Base-by-base conservation (phyloP, 192 early-diverging fungal species). In the Cetraspora pellucida region DNA sequence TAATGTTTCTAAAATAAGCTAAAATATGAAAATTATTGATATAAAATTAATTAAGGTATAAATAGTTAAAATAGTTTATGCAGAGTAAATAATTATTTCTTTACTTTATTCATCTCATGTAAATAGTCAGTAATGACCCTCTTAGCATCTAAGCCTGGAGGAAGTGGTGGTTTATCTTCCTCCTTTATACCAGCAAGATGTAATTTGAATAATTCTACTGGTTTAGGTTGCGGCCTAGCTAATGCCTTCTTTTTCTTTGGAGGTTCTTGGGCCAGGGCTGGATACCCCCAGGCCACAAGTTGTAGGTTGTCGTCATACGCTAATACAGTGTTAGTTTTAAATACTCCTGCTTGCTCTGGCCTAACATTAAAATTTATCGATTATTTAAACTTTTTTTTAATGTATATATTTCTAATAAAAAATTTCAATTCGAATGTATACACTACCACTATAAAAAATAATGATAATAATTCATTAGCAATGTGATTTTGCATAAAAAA, bases 41-140 rank as follows among this genome's bases (percentile, higher is more conserved):
- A 30, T 28, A 31, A 21, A 73, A 58, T 58, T 37, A 43, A 25
- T 44, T 16, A 5, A 72, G 10, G 8, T 46, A 46, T 25, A 23
- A 59, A 59, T 25, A 23, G 21, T 21, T 59, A 25, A 25, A 59
- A 23, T 23, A 45, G 10, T 67, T 3, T 45, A 13, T 67, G 10
- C 21, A 9, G 4, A 46, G 9, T 67, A 13, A n/a, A 67, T 19
- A 37, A 37, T 64, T 52, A 43, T 28, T 13, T 37, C 37, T 37
- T 58, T 52, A 76, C 74, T 52, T 76, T 76, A 23, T 47, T 57
- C 60, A 76, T 52, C 54, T 76, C 74, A 54, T 85, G 82, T 10
- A 89, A 77, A 72, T 89, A 89, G 72, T 88, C 85, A 21, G 85
- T 80, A 52, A 88, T 88, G n/a, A 81, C 82, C 25, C 82, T 83